Percentiles rank a stretch among this genome's conserved stretches.
Evolutionary conservation across 306 rosid species (phyloP).

Genomic region (Nissolia schottii): DNA sequence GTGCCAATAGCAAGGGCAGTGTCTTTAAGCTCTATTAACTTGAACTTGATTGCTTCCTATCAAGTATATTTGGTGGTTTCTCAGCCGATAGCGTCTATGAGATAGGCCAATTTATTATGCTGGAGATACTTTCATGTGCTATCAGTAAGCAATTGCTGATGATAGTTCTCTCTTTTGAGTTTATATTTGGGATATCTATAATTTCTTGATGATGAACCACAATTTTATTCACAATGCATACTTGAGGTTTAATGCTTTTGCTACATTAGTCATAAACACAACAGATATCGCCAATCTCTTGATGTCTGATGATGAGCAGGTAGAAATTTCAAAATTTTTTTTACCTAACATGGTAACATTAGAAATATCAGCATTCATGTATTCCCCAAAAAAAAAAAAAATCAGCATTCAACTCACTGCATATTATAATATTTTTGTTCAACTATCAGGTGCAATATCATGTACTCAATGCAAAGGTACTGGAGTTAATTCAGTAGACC

Average conservation of each 20-base stretch:
- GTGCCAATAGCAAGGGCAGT: not conserved
- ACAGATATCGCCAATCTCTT: not conserved
- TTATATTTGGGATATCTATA: not conserved
- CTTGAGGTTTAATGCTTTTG: not conserved
- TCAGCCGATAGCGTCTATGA: not conserved
- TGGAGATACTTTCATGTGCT: not conserved
- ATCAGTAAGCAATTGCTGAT: conserved; percentile 3
- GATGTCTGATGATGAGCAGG: not conserved
- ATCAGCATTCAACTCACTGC: conserved; percentile 2
- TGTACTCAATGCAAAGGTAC: conserved; percentile 81
- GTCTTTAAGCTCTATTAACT: not conserved
- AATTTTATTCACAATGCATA: not conserved
- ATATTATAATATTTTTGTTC: not conserved
- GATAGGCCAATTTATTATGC: not conserved
- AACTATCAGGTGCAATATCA: conserved; percentile 52
- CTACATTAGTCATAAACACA: not conserved
- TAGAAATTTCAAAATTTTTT: not conserved
- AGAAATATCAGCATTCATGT: not conserved
- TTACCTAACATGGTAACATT: not conserved
- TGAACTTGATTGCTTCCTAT: not conserved
- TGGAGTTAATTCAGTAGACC: conserved; percentile 87
- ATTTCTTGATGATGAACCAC: not conserved
- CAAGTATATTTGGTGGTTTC: not conserved
- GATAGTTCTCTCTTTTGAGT: not conserved
- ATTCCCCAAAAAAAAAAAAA: too few relatives aligned